phyloP scores from a whole-genome alignment of 23 red algal genomes.

The Cyanidium caldarium region DNA sequence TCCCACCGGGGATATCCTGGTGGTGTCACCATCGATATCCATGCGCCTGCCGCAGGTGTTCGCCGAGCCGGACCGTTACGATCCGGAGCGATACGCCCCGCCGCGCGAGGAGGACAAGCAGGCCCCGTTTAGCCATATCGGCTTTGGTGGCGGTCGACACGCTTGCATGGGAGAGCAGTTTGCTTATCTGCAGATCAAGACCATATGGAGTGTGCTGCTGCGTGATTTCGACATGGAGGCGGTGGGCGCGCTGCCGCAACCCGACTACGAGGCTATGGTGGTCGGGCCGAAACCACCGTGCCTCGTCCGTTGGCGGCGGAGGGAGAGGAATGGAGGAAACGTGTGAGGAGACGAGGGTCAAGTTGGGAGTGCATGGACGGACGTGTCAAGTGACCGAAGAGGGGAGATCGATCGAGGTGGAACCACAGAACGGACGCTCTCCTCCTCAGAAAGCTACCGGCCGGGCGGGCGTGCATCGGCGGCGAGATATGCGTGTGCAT shows the following conservation, averaged over 20 bases:
- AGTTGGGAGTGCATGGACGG: too few relatives aligned
- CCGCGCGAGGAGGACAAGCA: slow-evolving; percentile 65
- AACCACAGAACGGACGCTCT: too few relatives aligned
- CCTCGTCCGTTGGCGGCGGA: not conserved
- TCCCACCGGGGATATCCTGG: slow-evolving; percentile 49
- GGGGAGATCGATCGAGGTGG: too few relatives aligned
- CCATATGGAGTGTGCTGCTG: slow-evolving; percentile 85
- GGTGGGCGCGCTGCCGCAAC: slow-evolving; percentile 43
- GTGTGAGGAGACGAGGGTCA: too few relatives aligned
- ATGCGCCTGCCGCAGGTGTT: slow-evolving; percentile 58
- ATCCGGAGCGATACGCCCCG: slow-evolving; percentile 77
- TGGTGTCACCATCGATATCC: slow-evolving; percentile 60
- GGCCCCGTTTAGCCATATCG: slow-evolving; percentile 65
- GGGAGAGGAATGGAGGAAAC: too few relatives aligned
- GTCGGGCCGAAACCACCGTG: slow-evolving; percentile 42
- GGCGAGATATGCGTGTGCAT: too few relatives aligned
- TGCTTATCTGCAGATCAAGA: slow-evolving; percentile 99
- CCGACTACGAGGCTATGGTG: slow-evolving; percentile 68
- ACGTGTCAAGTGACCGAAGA: too few relatives aligned
- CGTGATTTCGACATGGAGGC: slow-evolving; percentile 57
- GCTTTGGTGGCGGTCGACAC: slow-evolving; percentile 91
- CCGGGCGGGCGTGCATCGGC: too few relatives aligned
- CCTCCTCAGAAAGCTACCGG: too few relatives aligned
- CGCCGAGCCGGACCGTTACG: slow-evolving; percentile 54
- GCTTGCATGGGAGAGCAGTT: slow-evolving; percentile 98